Percentiles rank a stretch among this genome's conserved stretches.
These are phyloP conservation scores for Hysterium pulicare DNA, from an alignment of 2,329 filamentous ascomycete species.

Conservation along the genomic window DNA sequence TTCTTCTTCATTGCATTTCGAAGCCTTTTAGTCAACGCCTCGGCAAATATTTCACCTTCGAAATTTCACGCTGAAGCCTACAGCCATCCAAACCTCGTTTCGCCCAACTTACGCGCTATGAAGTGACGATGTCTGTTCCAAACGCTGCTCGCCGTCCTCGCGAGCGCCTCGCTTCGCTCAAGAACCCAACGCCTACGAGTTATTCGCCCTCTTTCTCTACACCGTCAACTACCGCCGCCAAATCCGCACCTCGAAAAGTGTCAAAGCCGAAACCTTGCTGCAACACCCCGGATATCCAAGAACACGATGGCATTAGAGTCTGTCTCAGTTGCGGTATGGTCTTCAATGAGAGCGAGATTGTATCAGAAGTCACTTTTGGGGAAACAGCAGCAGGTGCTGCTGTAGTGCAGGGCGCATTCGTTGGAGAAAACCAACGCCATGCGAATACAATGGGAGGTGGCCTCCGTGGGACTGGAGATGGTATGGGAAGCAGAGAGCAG, in stretches of 20 bases:
- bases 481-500: conserved; percentile 57
- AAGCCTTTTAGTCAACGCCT: no score
- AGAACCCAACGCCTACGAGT: conserved; percentile 13
- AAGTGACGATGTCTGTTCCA: neutral
- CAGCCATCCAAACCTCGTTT: no score
- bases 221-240: conserved; percentile 5
- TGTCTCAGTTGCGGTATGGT: conserved; percentile 84
- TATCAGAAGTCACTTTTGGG: conserved; percentile 87
- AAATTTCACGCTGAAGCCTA: no score
- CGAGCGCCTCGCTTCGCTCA: conserved; percentile 24
- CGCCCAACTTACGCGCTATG: neutral
- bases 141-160: conserved; percentile 9
- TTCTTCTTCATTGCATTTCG: no score
- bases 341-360: conserved; percentile 82
- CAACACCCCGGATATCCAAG: conserved; percentile 21
- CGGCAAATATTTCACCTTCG: conserved; percentile 3
- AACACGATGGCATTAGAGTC: conserved; percentile 45
- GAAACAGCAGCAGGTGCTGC: conserved; percentile 83
- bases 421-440: conserved; percentile 81
- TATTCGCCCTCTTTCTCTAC: no score
- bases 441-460: conserved; percentile 57
- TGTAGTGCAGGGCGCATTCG: conserved; percentile 83
- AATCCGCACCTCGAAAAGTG: conserved; percentile 8
- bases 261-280: conserved; percentile 22
- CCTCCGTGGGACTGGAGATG: conserved; percentile 44